Base-by-base conservation (phyloP, 1,284 basidiomycete species). In the Chalciporus piperatoides region DNA sequence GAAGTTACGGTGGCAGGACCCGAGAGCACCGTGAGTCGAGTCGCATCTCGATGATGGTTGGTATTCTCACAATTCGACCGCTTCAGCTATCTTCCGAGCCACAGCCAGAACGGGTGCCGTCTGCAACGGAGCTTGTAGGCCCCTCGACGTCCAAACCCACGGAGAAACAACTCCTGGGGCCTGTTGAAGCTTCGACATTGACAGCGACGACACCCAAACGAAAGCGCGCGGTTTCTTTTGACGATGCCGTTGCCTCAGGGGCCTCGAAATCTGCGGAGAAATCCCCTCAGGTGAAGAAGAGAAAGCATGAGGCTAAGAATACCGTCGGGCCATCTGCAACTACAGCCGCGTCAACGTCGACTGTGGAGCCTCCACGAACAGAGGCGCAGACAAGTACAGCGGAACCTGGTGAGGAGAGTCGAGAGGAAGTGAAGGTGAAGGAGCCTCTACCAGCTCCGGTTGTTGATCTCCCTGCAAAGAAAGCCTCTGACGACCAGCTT, bases 1-100 rank as follows among this genome's bases (percentile, higher is more conserved):
- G 53, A 62, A 10, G 75, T 80, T 1, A 63, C 56, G n/a, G 56
- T 56, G 9, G 41, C 40, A 33, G 23, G 1, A 14, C 43, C 52
- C 12, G 55, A n/a, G 32, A 41, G 43, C 27, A 5, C 21, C 1
- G 60, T 60, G 38, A 56, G 55, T 62, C 6, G 0, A 40, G 4
- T 5, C 6, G 25, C 21, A 23, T 21, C 7, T 28, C 15, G 21
- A 23, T 5, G 28, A 15, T 2, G 14, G 32, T 24, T 21, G 3
- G 4, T 21, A 15, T 24, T 38, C 19, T 28, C 21, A 27, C 14
- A 42, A 48, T 17, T 23, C 21, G 21, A 4, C 21, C 21, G 4
- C 21, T 23, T 23, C 21, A 23, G 21, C 21, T 32, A 28, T 17
- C 19, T 44, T 33, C 2, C 28, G 46, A 36, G 15, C 32, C 39